Conservation (phyloP, 306 rosid species). For the Rubus parviflorus region DNA sequence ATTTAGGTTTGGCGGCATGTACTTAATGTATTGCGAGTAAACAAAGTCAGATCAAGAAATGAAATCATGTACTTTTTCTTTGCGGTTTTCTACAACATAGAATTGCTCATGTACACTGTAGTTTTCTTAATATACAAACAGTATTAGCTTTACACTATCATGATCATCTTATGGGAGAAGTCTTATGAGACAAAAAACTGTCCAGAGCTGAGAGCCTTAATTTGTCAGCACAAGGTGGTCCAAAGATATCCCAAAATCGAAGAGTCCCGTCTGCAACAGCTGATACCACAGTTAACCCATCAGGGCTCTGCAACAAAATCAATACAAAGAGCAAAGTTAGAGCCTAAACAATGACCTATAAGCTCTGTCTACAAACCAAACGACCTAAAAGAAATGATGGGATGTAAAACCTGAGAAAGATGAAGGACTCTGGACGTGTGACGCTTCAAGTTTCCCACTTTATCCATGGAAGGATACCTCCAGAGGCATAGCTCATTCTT, state of each 20-base stretch:
- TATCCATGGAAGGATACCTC: constrained; percentile 73
- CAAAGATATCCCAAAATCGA: constrained; percentile 72
- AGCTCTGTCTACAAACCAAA: background rate
- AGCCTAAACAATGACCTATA: background rate
- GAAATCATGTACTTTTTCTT: background rate
- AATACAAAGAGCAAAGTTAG: constrained; percentile 11
- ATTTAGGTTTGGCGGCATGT: background rate
- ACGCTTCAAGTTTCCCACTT: constrained; percentile 51
- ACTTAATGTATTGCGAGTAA: background rate
- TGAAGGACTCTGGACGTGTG: constrained; percentile 64
- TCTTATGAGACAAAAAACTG: constrained; percentile 52
- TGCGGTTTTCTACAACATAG: background rate
- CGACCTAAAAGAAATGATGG: background rate
- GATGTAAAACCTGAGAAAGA: constrained; percentile 53
- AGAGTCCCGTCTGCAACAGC: constrained; percentile 78
- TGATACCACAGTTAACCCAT: constrained; percentile 69
- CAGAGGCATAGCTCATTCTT: constrained; percentile 64
- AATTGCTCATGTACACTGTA: background rate
- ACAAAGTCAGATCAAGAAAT: background rate
- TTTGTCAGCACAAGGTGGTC: constrained; percentile 43
- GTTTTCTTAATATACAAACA: background rate
- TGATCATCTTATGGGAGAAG: constrained; percentile 58
- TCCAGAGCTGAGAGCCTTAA: constrained; percentile 41
- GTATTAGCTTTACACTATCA: background rate
- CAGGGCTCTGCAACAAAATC: constrained; percentile 60